A percentile compares a stretch with the other conserved stretches of the same genome.
phyloP scores from a whole-genome alignment of 2,329 filamentous ascomycete genomes.

The Zasmidium citrigriseum region DNA sequence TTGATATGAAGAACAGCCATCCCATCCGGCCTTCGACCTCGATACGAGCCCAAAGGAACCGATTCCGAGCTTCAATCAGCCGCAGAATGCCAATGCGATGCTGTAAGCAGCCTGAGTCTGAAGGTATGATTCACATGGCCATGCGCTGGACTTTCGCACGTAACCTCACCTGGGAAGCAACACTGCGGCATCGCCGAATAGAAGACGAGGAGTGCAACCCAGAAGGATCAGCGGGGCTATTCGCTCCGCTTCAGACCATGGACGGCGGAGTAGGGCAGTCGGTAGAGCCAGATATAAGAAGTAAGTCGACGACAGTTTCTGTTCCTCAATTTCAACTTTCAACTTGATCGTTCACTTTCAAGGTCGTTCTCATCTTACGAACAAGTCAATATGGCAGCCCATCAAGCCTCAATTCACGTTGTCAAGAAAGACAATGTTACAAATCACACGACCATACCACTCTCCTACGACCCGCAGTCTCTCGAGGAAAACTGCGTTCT shows the following conservation, averaged over 20 bases:
- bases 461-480: constrained; percentile 1
- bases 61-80: neutral
- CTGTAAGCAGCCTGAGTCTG: neutral
- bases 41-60: neutral
- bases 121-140: neutral
- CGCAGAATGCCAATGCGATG: neutral
- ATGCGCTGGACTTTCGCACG: neutral
- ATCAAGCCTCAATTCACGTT: constrained; percentile 14
- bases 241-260: no score
- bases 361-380: neutral
- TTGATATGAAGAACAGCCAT: no score
- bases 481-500: constrained; percentile 13
- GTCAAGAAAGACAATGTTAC: constrained; percentile 18
- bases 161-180: neutral
- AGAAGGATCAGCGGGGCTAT: no score
- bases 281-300: neutral
- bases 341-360: neutral
- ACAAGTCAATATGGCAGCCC: neutral
- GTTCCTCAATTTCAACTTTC: neutral
- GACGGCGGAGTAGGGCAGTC: neutral
- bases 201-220: no score
- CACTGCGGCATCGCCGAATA: no score
- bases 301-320: neutral
- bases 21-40: neutral
- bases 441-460: constrained; percentile 7